Conservation (phyloP, 2,329 filamentous ascomycete genomes). For the Sphaerulina populicola region DNA sequence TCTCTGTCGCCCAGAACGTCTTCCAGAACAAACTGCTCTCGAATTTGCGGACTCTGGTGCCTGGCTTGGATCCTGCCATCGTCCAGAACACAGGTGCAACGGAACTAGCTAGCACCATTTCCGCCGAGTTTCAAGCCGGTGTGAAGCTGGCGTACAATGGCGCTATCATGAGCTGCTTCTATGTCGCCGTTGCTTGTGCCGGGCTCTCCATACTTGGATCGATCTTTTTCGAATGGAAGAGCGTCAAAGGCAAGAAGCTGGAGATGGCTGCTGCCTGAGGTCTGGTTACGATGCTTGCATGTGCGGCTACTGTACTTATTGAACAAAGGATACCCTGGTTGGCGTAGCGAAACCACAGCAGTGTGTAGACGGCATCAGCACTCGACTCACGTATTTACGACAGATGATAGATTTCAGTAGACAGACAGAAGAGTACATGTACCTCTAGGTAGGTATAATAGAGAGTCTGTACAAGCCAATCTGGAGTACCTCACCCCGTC, state of each 20-base stretch:
- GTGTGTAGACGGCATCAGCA: background rate
- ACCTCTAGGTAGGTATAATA: no score
- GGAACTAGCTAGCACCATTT: constrained; percentile 49
- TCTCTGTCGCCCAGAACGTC: constrained; percentile 44
- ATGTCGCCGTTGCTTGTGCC: constrained; percentile 50
- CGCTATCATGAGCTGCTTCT: constrained; percentile 51
- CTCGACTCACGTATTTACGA: background rate
- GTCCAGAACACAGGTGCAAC: constrained; percentile 49
- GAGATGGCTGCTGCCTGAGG: constrained; percentile 30
- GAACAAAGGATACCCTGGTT: background rate
- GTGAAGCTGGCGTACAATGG: constrained; percentile 59
- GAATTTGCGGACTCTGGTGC: constrained; percentile 34
- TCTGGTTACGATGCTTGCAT: background rate
- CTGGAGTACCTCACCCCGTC: no score
- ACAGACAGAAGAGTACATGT: background rate
- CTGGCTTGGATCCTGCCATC: constrained; percentile 37
- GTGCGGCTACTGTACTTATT: background rate
- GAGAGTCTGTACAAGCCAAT: no score
- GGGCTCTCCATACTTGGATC: constrained; percentile 49
- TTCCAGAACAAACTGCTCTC: constrained; percentile 44
- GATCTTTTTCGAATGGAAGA: constrained; percentile 55
- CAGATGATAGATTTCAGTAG: background rate
- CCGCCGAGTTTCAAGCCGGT: constrained; percentile 41
- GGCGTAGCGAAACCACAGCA: background rate
- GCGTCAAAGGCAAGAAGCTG: constrained; percentile 49